A percentile compares a stretch with the other conserved stretches of the same genome.
Conservation (phyloP, 352 stramenopile genomes). For the Phytophthora rubi region DNA sequence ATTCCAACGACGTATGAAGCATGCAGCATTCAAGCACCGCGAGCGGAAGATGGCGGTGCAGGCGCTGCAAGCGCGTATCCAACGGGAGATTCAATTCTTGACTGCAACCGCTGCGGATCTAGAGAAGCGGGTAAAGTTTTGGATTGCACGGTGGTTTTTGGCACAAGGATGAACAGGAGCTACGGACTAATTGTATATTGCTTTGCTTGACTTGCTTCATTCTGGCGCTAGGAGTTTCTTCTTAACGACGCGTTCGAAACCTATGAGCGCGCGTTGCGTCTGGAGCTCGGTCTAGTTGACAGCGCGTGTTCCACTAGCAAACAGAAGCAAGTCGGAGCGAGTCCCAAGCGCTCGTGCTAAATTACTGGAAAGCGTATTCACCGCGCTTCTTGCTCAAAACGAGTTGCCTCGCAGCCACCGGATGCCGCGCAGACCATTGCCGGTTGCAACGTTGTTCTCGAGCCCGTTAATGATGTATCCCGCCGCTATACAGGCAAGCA, state of each 20-base stretch:
- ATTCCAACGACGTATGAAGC: conserved; percentile 43
- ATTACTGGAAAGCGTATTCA: not conserved
- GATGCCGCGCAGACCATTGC: conserved; percentile 81
- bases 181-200: conserved; percentile 26
- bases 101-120: conserved; percentile 51
- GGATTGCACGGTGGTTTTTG: not conserved
- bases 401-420: conserved; percentile 82
- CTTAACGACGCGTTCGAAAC: conserved; percentile 69
- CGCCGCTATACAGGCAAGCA: conserved; percentile 35
- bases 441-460: conserved; percentile 83
- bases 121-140: conserved; percentile 38
- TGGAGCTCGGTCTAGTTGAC: conserved; percentile 38
- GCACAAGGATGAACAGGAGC: not conserved
- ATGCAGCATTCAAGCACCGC: conserved; percentile 52
- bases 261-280: conserved; percentile 51
- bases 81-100: conserved; percentile 68
- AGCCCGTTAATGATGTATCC: conserved; percentile 88
- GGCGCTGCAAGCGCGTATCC: conserved; percentile 54
- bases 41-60: conserved; percentile 68
- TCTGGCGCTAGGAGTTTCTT: conserved; percentile 49
- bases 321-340: conserved; percentile 16
- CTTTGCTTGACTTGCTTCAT: conserved; percentile 1
- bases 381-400: conserved; percentile 38
- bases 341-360: conserved; percentile 14
- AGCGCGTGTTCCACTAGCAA: conserved; percentile 11